These are phyloP conservation scores for Skeletonema potamos DNA, from an alignment of 108 stramenopile species.

Conservation along the genomic window DNA sequence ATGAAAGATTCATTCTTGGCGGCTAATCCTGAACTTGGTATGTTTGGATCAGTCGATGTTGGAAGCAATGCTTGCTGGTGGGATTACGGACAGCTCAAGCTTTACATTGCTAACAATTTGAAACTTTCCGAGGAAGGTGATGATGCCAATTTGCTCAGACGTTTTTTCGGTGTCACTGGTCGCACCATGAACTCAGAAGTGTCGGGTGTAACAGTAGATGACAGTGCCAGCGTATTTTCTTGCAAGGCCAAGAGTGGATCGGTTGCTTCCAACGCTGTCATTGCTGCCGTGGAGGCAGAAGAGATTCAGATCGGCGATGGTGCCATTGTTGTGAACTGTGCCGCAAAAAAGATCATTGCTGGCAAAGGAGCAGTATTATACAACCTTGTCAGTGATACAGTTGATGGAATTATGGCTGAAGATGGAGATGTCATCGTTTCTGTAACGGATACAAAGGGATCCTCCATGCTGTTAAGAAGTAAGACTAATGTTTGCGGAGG, in stretches of 20 bases:
- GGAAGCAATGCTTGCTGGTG: slow-evolving; percentile 96
- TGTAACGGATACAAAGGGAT: slow-evolving; percentile 79
- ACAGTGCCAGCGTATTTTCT: slow-evolving; percentile 58
- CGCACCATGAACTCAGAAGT: slow-evolving; percentile 54
- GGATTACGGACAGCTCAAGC: slow-evolving; percentile 97
- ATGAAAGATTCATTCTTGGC: slow-evolving; percentile 72
- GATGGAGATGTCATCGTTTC: slow-evolving; percentile 92
- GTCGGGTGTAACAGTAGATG: slow-evolving; percentile 54
- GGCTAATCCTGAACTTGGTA: slow-evolving; percentile 59
- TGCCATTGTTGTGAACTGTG: slow-evolving; percentile 96
- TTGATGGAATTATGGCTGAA: slow-evolving; percentile 79
- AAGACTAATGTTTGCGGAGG: slow-evolving; percentile 84
- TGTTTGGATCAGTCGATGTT: slow-evolving; percentile 98
- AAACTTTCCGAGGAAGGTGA: slow-evolving; percentile 67
- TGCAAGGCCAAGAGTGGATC: slow-evolving; percentile 75
- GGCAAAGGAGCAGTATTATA: slow-evolving; percentile 90
- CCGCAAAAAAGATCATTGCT: slow-evolving; percentile 90
- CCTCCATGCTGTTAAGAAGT: slow-evolving; percentile 63
- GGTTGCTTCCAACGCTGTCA: slow-evolving; percentile 66
- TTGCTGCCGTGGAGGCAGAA: slow-evolving; percentile 73
- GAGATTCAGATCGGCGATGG: slow-evolving; percentile 82
- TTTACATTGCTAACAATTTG: slow-evolving; percentile 89
- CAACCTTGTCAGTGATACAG: slow-evolving; percentile 88
- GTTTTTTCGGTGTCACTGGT: slow-evolving; percentile 79
- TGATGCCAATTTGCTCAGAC: slow-evolving; percentile 78